Evolutionary conservation across 176 grass and related monocot genomes (phyloP).

Genomic region (Otatea glauca): DNA sequence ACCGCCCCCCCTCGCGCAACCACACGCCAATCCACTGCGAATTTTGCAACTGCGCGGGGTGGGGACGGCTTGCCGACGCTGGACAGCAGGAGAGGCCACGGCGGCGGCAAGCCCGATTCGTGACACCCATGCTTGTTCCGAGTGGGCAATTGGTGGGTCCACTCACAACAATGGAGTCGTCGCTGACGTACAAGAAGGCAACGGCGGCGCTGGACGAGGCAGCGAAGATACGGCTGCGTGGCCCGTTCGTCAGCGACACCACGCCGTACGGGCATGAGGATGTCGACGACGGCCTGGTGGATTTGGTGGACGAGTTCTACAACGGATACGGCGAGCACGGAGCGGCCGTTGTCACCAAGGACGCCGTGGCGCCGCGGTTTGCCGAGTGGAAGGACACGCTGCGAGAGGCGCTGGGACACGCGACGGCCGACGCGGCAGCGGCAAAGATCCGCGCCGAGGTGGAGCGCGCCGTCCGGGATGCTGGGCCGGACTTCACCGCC

Average conservation of each 20-base stretch:
- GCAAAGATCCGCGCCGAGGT: conserved; percentile 54
- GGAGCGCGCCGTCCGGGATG: conserved; percentile 54
- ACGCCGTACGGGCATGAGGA: conserved; percentile 24
- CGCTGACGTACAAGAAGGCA: conserved; percentile 53
- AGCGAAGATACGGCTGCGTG: conserved; percentile 60
- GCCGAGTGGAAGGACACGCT: conserved; percentile 40
- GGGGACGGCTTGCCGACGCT: not conserved
- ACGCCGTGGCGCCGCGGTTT: not conserved
- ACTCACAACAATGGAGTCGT: not conserved
- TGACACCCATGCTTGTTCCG: not conserved
- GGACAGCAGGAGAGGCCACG: not conserved
- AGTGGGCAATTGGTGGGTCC: not conserved
- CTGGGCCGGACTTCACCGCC: not conserved
- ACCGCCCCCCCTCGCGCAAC: not conserved
- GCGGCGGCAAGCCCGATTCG: not conserved
- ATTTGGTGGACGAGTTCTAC: conserved; percentile 81
- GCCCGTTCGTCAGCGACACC: conserved; percentile 29
- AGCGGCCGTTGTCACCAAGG: conserved; percentile 2
- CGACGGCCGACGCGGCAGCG: conserved; percentile 48
- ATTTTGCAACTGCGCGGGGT: not conserved
- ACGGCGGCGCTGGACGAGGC: conserved; percentile 62
- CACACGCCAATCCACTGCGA: conserved; percentile 10
- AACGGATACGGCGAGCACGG: conserved; percentile 39
- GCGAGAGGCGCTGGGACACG: conserved; percentile 43
- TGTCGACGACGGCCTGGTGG: conserved; percentile 54